Conservation (phyloP, 371 early-diverging fungal genomes). For the Mucor ambiguus region DNA sequence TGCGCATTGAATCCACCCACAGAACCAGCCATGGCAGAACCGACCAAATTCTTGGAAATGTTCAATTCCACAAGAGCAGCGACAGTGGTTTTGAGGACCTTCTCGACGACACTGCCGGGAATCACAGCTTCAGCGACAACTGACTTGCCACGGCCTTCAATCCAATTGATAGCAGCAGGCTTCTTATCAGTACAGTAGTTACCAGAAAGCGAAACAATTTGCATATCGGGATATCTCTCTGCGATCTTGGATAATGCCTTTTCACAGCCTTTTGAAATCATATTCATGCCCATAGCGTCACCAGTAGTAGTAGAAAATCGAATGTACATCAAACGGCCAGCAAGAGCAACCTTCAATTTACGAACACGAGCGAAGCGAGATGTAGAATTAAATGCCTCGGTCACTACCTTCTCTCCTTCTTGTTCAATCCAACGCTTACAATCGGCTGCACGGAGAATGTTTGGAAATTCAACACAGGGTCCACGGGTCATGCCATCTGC, state of each 20-base stretch:
- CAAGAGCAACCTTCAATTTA: conserved; percentile 82
- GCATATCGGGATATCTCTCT: conserved; percentile 74
- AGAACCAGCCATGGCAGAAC: conserved; percentile 94
- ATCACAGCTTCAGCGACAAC: conserved; percentile 90
- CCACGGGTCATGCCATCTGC: conserved; percentile 96
- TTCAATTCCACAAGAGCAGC: conserved; percentile 81
- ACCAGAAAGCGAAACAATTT: conserved; percentile 85
- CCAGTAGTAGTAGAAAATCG: conserved; percentile 94
- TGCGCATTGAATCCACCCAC: conserved; percentile 97
- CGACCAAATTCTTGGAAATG: conserved; percentile 88
- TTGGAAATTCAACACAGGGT: conserved; percentile 90
- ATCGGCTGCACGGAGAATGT: conserved; percentile 66
- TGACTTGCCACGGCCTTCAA: conserved; percentile 96
- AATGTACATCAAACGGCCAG: conserved; percentile 85
- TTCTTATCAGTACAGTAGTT: conserved; percentile 99
- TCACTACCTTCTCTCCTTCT: conserved; percentile 64
- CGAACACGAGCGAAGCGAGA: conserved; percentile 87
- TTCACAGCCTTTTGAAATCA: conserved; percentile 98
- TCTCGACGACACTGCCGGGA: conserved; percentile 76
- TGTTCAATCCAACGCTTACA: conserved; percentile 83
- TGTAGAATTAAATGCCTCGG: conserved; percentile 88
- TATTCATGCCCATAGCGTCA: conserved; percentile 99
- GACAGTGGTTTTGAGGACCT: conserved; percentile 90
- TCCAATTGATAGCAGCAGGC: conserved; percentile 97
- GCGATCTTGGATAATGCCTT: conserved; percentile 66